A percentile compares a stretch with the other conserved stretches of the same genome.
Conservation (phyloP, 2,329 filamentous ascomycete genomes). For the Trichoderma harzianum region DNA sequence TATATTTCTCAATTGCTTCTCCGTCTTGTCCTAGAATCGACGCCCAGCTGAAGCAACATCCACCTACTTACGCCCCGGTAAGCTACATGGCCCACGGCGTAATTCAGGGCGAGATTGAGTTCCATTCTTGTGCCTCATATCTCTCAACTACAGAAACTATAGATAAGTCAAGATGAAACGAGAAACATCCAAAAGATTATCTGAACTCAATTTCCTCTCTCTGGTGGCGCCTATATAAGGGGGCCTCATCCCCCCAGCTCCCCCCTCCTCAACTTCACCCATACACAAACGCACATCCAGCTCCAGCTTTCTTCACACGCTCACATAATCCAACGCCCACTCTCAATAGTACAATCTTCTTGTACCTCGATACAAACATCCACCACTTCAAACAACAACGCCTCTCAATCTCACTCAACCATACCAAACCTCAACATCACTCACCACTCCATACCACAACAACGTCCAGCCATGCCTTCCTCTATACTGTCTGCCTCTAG, state of each 20-base stretch:
- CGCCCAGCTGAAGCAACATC: background rate
- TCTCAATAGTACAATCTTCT: background rate
- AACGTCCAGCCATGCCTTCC: background rate
- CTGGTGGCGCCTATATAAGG: background rate
- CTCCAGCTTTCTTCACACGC: background rate
- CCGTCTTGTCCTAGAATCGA: background rate
- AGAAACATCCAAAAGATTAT: background rate
- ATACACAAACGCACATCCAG: background rate
- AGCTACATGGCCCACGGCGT: background rate
- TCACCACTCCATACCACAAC: background rate
- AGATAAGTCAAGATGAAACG: background rate
- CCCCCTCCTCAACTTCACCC: background rate
- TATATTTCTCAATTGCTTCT: background rate
- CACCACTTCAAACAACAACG: background rate
- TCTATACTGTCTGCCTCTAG: too few species aligned
- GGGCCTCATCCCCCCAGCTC: background rate
- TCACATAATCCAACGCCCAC: background rate
- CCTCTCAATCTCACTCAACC: background rate
- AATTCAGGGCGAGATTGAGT: background rate
- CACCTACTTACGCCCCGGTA: background rate
- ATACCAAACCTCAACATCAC: background rate
- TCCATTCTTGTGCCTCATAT: background rate
- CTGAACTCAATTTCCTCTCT: background rate
- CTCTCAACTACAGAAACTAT: background rate
- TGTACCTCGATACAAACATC: background rate